These are phyloP conservation scores for Blastomyces gilchristii DNA, from an alignment of 2,329 filamentous ascomycete genomes.

Conservation along the genomic window DNA sequence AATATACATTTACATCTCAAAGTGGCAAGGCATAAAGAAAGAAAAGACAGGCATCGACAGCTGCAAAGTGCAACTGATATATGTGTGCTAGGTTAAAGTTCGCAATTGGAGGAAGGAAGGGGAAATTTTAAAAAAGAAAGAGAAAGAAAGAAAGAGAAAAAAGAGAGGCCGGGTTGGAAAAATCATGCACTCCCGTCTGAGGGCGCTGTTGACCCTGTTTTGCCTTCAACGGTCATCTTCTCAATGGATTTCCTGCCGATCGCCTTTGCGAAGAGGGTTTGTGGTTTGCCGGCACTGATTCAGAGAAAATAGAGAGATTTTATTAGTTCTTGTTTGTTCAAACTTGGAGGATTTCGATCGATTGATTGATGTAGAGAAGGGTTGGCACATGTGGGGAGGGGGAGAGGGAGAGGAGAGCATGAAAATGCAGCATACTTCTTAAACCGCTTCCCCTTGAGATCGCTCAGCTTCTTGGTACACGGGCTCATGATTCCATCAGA, in stretches of 20 bases:
- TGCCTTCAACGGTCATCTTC: slow-evolving; percentile 19
- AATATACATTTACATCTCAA: neutral
- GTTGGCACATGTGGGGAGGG: too few species aligned
- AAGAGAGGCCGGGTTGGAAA: neutral
- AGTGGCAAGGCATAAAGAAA: neutral
- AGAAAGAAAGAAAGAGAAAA: too few species aligned
- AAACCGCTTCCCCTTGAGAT: slow-evolving; percentile 41
- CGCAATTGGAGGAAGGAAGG: neutral
- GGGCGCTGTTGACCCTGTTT: neutral
- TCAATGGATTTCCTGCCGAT: slow-evolving; percentile 38
- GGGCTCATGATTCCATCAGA: slow-evolving; percentile 43
- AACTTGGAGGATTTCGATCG: neutral
- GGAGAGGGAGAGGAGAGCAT: neutral
- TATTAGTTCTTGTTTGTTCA: slow-evolving; percentile 7
- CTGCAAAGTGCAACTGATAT: neutral
- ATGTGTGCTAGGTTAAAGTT: neutral
- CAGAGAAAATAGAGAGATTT: neutral
- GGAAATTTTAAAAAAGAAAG: neutral
- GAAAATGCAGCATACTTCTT: slow-evolving; percentile 30
- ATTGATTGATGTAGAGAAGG: too few species aligned
- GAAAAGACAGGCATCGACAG: neutral
- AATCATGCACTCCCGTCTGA: slow-evolving; percentile 5
- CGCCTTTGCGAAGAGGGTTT: slow-evolving; percentile 38
- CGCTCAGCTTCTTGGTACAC: slow-evolving; percentile 41
- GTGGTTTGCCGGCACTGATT: slow-evolving; percentile 31